These are phyloP conservation scores for Xylariales sp. DNA, from an alignment of 2,329 filamentous ascomycete genomes.

Conservation along the genomic window DNA sequence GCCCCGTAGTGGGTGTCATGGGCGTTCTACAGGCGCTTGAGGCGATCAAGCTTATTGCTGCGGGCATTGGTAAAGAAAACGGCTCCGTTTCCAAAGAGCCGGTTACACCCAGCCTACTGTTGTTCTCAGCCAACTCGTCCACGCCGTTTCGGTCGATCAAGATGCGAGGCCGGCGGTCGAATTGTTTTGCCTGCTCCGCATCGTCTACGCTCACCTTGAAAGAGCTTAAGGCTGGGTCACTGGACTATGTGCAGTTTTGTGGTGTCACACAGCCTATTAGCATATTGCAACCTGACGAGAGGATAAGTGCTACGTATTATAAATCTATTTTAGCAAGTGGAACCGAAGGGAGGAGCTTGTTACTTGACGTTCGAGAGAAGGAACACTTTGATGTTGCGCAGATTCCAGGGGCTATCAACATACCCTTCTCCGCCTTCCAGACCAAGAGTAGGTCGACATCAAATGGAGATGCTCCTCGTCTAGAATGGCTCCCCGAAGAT, in stretches of 20 bases:
- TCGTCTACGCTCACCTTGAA: constrained; percentile 71
- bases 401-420: constrained; percentile 79
- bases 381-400: constrained; percentile 86
- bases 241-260: constrained; percentile 91
- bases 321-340: constrained; percentile 46
- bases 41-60: constrained; percentile 82
- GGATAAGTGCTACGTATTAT: constrained; percentile 75
- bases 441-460: constrained; percentile 38
- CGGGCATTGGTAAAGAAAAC: constrained; percentile 46
- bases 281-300: constrained; percentile 71
- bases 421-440: constrained; percentile 72
- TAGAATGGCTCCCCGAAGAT: constrained; percentile 55
- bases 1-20: constrained; percentile 93
- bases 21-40: constrained; percentile 92
- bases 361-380: constrained; percentile 86
- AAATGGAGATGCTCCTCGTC: constrained; percentile 39
- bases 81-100: constrained; percentile 36
- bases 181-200: constrained; percentile 82
- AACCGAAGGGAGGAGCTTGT: constrained; percentile 57
- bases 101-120: constrained; percentile 53
- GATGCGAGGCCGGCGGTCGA: constrained; percentile 74
- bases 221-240: constrained; percentile 70
- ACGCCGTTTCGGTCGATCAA: constrained; percentile 77
- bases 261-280: constrained; percentile 68
- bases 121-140: constrained; percentile 60